Evolutionary conservation across 768 basidiomycete genomes (phyloP), one percentile per base, ranked within the genome.

Genomic region (Termitomyces sp.): DNA sequence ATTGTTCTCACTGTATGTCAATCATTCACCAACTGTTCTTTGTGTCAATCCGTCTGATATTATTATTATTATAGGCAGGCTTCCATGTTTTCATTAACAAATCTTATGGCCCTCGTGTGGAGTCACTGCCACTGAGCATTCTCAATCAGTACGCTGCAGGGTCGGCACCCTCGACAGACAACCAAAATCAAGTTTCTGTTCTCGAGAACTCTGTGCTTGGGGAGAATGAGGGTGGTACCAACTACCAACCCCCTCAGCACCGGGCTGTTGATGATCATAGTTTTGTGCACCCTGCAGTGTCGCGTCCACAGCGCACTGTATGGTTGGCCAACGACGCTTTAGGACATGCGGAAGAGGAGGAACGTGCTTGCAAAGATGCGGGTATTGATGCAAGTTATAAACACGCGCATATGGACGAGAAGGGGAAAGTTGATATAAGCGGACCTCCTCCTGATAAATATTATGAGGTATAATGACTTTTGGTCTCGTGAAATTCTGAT

Each of bases 281-380:
- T 13, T 98, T 96, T 73, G 85, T 89, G 47, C 96, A 96, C 65
- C 96, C 96, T 16, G 93, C 93, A 7, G 78, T 83, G 56, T 82
- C 76, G 60, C 72, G 83, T 51, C 84, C 89, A 48, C 91, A 94
- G 72, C 79, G 86, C 61, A 77, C 83, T 6, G 74, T 98, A 33
- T 98, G 96, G 96, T 70, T 98, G 54, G 92, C 96, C 22, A 71
- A 74, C 38, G 96, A 98, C 68, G 63, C 70, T 20, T 26, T 26
- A 26, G 85, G 86, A 12, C 66, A 92, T 54, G 72, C 75, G 40
- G 82, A 81, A 59, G 83, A 78, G 57, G 90, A 92, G 74, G 83
- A 80, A 63, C 68, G 73, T 59, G 81, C 72, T 61, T 86, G 86
- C 68, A 67, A 64, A 59, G 77, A 75, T 30, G 70, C 67, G 7